Base-by-base conservation (phyloP, 2,329 filamentous ascomycete genomes). In the Volutella citrinella region DNA sequence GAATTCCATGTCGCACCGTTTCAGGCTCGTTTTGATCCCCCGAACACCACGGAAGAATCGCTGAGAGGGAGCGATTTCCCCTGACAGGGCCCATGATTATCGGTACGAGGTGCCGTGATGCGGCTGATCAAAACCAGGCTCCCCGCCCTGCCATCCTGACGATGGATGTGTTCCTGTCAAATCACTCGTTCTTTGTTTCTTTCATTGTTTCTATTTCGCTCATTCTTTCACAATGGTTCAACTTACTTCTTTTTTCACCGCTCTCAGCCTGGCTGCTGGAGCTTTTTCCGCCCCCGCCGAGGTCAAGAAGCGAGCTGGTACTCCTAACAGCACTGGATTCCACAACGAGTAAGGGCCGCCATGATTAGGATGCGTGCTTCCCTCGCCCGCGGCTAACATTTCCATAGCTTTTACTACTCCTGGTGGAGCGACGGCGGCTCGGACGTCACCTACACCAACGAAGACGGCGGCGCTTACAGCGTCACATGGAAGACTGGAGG, bases 381-480 rank as follows among this genome's bases (percentile, higher is more conserved):
- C 3, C 5, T 10, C 32, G 17, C 10, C 18, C 7, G 10, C 9
- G 10, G 19, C 20, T 44, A 12, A 38, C 15, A 4, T 2, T 16
- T 19, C 1, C 9, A 9, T 9, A 48, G 45, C 14, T 72, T 63
- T 50, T 72, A 63, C 52, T 72, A 69, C 42, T 68, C 61, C 10
- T 72, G 61, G 56, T 70, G 67, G 67, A 68, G 65, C 27, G 65
- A 71, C 32, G 65, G 65, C 10, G 64, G 56, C 27, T 60, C 62
- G 8, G 52, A 52, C 19, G 66, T 67, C 10, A 63, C 56, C 22
- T 72, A 71, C 51, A 67, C 50, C 38, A 72, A 72, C 48, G 60
- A 60, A 3, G 47, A 47, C 3, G 60, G 51, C 7, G 69, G 69
- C 11, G 47, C 55, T 13, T 74, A 74, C 57, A 61, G 32, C 59